These are phyloP conservation scores for Verticillium dahliae DNA, from an alignment of 2,329 filamentous ascomycete species.

Conservation along the genomic window DNA sequence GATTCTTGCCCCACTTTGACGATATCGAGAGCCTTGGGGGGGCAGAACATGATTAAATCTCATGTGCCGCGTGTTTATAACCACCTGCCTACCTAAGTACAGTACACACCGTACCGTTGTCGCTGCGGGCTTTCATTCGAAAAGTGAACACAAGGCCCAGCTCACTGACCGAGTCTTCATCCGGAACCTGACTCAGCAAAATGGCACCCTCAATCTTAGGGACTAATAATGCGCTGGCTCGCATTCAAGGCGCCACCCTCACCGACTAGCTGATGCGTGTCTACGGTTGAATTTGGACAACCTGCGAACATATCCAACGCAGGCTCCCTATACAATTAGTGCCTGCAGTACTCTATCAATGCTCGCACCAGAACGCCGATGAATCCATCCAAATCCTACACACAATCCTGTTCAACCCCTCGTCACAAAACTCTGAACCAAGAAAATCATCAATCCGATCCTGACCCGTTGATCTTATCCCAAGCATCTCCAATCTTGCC, in stretches of 20 bases:
- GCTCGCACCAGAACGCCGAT: neutral
- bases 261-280: too few species aligned
- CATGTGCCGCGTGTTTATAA: too few species aligned
- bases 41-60: too few species aligned
- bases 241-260: too few species aligned
- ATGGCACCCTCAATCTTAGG: too few species aligned
- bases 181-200: neutral
- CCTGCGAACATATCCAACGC: too few species aligned
- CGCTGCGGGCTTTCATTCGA: too few species aligned
- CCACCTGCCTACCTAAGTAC: too few species aligned
- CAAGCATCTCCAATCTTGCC: constrained; percentile 39
- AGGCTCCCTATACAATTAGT: neutral
- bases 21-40: too few species aligned
- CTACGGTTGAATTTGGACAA: too few species aligned
- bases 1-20: too few species aligned
- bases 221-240: too few species aligned
- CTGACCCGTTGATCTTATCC: constrained; percentile 32
- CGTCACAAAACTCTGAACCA: neutral
- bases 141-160: neutral
- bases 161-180: neutral
- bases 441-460: neutral
- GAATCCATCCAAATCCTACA: neutral
- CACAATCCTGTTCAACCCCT: neutral
- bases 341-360: neutral
- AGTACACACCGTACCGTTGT: neutral